A percentile compares a stretch with the other conserved stretches of the same genome.
phyloP scores from a whole-genome alignment of 805 yeast species.

The Candida xiaguanensis region DNA sequence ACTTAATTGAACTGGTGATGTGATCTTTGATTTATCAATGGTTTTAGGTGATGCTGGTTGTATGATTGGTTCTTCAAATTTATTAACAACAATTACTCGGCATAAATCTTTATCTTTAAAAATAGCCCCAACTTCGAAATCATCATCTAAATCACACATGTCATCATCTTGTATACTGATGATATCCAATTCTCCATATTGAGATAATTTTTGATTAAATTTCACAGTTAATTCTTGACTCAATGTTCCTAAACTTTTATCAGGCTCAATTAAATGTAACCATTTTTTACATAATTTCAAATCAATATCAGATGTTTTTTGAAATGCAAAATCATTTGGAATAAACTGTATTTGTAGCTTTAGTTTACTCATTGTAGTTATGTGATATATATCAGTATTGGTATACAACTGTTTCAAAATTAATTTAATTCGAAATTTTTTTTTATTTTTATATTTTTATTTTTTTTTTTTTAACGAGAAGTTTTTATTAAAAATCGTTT shows the following conservation, averaged over 20 bases:
- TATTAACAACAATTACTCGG: constrained; percentile 32
- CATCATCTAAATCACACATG: constrained; percentile 78
- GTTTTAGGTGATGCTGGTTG: background rate
- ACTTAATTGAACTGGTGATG: constrained; percentile 3
- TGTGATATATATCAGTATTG: no score
- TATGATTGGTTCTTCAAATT: constrained; percentile 9
- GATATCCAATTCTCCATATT: constrained; percentile 46
- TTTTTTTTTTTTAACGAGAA: background rate
- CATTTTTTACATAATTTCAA: constrained; percentile 43
- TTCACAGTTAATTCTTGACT: constrained; percentile 43
- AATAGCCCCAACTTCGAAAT: constrained; percentile 60
- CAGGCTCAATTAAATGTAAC: constrained; percentile 56
- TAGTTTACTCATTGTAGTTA: background rate
- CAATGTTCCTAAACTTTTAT: constrained; percentile 44
- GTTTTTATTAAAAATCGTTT: background rate
- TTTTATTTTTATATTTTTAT: no score
- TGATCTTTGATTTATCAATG: background rate
- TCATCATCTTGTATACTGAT: constrained; percentile 54
- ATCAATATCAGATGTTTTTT: constrained; percentile 18
- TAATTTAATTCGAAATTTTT: no score
- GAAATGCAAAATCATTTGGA: constrained; percentile 20
- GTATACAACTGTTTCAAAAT: no score
- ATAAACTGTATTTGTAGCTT: constrained; percentile 29
- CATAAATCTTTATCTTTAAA: constrained; percentile 43
- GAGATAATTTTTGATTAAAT: constrained; percentile 9